Evolutionary conservation across 768 basidiomycete species (phyloP), one percentile per base, ranked within the genome.

Genomic region (Infundibulicybe gibba): DNA sequence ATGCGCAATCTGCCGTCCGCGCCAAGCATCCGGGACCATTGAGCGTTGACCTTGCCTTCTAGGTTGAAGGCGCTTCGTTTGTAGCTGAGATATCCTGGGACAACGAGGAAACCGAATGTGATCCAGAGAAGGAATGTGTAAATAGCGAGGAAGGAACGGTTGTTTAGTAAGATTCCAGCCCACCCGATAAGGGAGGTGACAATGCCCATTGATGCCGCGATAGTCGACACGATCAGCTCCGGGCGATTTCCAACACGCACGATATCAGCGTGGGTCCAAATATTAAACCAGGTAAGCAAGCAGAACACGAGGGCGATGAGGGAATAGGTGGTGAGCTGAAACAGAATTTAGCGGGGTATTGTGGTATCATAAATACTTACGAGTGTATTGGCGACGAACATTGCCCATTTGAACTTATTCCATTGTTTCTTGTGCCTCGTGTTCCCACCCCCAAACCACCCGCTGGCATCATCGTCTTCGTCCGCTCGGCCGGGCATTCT

Each of bases 161-260:
- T 90, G 76, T 93, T 92, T 57, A 90, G 80, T 30, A 93, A 71
- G 61, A 91, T 82, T 25, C 90, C 90, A 19, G 88, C 77, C 80
- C 83, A 90, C 45, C 90, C 90, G 52, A 90, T 68, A 50, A 88
- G 54, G 32, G 85, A 77, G 31, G 88, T 85, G 51, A 88, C 60
- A 33, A 86, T 62, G 19, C 79, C 82, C 6, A 83, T 51, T 19
- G 67, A 61, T 2, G 84, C 79, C 4, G 85, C 86, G 42, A 81
- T 58, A 16, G 87, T 90, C 33, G 86, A 86, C 17, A 87, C 56
- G 58, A 85, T 70, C 48, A 90, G 78, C 62, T 88, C 86, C 3
- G 76, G 54, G 19, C 65, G 68, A 67, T 89, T 88, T 19, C 79
- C 87, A 9, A 84, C 77, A 15, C 83, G 76, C 54, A 90, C 69